phyloP scores from a whole-genome alignment of 2,329 filamentous ascomycete species.

The Neocatenulostroma microsporum region DNA sequence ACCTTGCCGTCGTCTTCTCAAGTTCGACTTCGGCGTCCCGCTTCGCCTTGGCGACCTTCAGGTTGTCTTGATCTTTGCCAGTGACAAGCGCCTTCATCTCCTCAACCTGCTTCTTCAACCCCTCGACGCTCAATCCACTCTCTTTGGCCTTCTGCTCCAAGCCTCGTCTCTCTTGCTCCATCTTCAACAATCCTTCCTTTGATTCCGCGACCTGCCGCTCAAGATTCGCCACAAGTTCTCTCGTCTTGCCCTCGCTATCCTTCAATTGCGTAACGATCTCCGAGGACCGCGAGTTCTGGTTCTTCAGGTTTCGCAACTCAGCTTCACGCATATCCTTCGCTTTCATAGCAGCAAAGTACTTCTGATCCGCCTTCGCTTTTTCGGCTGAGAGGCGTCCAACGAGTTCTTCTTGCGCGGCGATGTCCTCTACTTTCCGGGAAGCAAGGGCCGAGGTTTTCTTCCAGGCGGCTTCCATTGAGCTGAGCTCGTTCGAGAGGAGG shows the following conservation, averaged over 20 bases:
- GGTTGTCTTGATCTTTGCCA: conserved; percentile 63
- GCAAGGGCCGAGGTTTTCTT: conserved; percentile 80
- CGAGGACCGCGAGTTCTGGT: conserved; percentile 80
- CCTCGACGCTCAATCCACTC: conserved; percentile 60
- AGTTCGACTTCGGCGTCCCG: conserved; percentile 61
- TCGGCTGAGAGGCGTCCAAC: conserved; percentile 67
- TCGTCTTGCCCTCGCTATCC: conserved; percentile 72
- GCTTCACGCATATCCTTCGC: conserved; percentile 77
- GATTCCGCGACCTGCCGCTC: conserved; percentile 86
- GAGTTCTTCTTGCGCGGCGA: conserved; percentile 67
- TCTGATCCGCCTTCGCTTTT: conserved; percentile 94
- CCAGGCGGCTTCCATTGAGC: conserved; percentile 83
- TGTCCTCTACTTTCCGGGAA: conserved; percentile 77
- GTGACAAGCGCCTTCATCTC: conserved; percentile 69
- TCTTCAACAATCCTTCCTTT: conserved; percentile 65
- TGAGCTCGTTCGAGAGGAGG: conserved; percentile 77
- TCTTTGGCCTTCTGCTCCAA: conserved; percentile 67
- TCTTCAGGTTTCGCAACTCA: conserved; percentile 70
- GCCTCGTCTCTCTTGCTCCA: conserved; percentile 65
- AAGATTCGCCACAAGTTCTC: conserved; percentile 68
- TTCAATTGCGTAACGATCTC: conserved; percentile 93
- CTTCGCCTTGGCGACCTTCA: conserved; percentile 55
- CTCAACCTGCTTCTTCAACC: conserved; percentile 63
- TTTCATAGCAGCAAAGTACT: conserved; percentile 94
- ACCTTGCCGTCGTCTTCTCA: conserved; percentile 68